These are phyloP conservation scores for Backusella australiensis DNA, from an alignment of 192 early-diverging fungal genomes.

Conservation along the genomic window DNA sequence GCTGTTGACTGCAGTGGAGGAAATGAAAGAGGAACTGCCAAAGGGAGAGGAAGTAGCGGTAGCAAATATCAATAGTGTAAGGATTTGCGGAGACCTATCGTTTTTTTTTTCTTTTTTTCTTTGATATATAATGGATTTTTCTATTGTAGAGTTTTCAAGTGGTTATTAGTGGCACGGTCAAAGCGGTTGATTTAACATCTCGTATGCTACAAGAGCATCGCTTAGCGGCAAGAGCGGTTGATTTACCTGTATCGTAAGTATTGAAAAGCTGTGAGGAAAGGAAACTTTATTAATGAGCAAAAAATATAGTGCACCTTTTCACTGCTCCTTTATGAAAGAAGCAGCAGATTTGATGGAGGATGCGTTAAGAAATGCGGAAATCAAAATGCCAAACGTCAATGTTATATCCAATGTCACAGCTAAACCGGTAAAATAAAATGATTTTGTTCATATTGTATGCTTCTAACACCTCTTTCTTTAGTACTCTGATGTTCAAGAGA, in stretches of 20 bases:
- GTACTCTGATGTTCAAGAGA: constrained; percentile 45
- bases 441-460: neutral
- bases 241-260: constrained; percentile 83
- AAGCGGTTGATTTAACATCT: constrained; percentile 87
- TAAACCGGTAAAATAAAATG: constrained; percentile 57
- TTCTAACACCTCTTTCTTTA: neutral
- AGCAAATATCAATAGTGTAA: constrained; percentile 81
- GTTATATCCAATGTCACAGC: constrained; percentile 94
- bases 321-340: constrained; percentile 89
- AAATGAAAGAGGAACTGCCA: constrained; percentile 60
- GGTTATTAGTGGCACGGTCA: constrained; percentile 86
- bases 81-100: neutral
- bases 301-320: constrained; percentile 79
- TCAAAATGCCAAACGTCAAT: constrained; percentile 71
- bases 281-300: neutral
- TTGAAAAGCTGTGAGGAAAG: neutral
- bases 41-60: constrained; percentile 82
- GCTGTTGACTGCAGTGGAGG: constrained; percentile 64
- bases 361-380: constrained; percentile 64
- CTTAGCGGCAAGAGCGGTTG: constrained; percentile 85
- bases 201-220: constrained; percentile 75
- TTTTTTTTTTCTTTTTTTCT: neutral
- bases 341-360: constrained; percentile 74
- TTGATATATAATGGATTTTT: neutral
- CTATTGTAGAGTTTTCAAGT: constrained; percentile 65